Evolutionary conservation across 2,329 filamentous ascomycete species (phyloP), one percentile per base, ranked within the genome.

Genomic region (Cladosporium sp.): DNA sequence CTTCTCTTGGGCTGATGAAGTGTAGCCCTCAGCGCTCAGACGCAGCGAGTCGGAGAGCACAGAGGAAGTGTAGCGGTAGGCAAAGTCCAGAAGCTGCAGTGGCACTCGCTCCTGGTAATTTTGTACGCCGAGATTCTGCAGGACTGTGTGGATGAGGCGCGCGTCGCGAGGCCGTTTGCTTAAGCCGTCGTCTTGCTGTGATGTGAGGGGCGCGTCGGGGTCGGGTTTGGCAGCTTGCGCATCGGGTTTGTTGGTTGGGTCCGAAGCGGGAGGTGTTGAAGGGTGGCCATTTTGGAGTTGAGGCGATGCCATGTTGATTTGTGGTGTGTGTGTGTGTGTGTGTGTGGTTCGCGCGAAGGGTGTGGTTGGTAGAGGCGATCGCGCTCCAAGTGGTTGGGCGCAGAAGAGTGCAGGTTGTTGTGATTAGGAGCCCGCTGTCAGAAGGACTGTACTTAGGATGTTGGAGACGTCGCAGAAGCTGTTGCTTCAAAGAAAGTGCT

Each of bases 31-130:
- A 6, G 80, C 78, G 5, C 78, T 77, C 20, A 88, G 78, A 61
- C 86, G 83, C 13, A 88, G 70, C 6, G 82, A 84, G 70, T 90
- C 86, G 57, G 74, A 81, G 16, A 91, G 80, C 30, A 91, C 76
- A 51, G 80, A 78, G 1, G 82, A 82, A 8, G 85, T 88, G 75
- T 90, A 87, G 32, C 88, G 83, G 77, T 93, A 93, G 42, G 88
- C 86, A 64, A 92, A 92, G 72, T 93, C 88, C 66, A 93, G 83
- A 42, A 93, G 82, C 52, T 91, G 82, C 0, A 92, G 78, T 0
- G 88, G 88, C 1, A 93, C 87, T 61, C 88, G 86, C 67, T 86
- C 81, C 67, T 92, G 87, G 75, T 89, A 93, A 35, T 84, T 78
- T 4, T 84, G 83, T 8, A 92, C 86, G 62, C 87, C 87, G 61